phyloP scores from a whole-genome alignment of 768 basidiomycete species.

The Pleurotus pulmonarius region DNA sequence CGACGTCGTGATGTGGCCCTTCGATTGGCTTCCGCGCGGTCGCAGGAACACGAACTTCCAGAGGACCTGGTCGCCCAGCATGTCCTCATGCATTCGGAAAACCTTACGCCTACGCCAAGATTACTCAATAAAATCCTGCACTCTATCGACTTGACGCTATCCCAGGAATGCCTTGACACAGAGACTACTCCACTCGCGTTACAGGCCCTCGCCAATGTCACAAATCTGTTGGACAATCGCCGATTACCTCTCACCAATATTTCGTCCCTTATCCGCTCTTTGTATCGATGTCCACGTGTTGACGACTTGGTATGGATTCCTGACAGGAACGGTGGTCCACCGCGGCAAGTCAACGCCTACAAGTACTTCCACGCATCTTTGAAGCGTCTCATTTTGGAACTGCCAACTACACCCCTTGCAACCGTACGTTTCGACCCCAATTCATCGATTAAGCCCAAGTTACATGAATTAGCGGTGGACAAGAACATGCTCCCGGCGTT shows the following conservation, averaged over 20 bases:
- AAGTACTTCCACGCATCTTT: constrained; percentile 48
- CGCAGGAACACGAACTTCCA: not conserved
- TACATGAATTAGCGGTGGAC: constrained; percentile 7
- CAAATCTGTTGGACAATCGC: constrained; percentile 44
- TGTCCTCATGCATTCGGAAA: constrained; percentile 13
- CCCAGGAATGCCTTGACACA: constrained; percentile 17
- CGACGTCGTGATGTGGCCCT: constrained; percentile 24
- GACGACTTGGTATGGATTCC: constrained; percentile 35
- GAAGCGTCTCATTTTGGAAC: constrained; percentile 30
- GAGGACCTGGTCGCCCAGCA: constrained; percentile 1
- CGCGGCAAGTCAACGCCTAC: constrained; percentile 33
- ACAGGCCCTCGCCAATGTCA: constrained; percentile 62
- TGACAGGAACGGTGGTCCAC: constrained; percentile 16
- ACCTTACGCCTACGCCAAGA: constrained; percentile 12
- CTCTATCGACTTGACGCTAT: constrained; percentile 29
- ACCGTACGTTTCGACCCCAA: not conserved
- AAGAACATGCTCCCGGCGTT: constrained; percentile 26
- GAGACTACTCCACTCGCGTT: constrained; percentile 31
- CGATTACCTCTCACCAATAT: constrained; percentile 43
- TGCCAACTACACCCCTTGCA: constrained; percentile 18
- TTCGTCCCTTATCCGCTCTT: constrained; percentile 38
- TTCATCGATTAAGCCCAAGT: constrained; percentile 8
- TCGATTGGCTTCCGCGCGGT: not conserved
- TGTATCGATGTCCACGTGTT: constrained; percentile 43
- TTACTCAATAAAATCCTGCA: constrained; percentile 24